A percentile compares a stretch with the other conserved stretches of the same genome.
These are phyloP conservation scores for Auricularia sp. DNA, from an alignment of 768 basidiomycete genomes.

Conservation along the genomic window DNA sequence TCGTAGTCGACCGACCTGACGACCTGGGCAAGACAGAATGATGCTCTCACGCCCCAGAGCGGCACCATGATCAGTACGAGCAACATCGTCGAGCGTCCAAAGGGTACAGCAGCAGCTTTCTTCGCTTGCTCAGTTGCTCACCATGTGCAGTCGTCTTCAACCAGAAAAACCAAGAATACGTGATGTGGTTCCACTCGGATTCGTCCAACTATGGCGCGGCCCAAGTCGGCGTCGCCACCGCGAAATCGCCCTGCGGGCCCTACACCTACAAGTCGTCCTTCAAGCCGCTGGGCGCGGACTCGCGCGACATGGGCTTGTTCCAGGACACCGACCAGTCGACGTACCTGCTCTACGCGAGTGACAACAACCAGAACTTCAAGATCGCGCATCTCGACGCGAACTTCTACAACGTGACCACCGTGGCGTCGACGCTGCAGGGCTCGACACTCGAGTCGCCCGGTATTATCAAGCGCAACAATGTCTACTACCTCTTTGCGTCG, in stretches of 20 bases:
- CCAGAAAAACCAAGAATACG: constrained; percentile 46
- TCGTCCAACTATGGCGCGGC: constrained; percentile 55
- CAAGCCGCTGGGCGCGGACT: constrained; percentile 48
- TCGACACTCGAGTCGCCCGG: constrained; percentile 54
- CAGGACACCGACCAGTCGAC: constrained; percentile 42
- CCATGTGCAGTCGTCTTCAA: no score
- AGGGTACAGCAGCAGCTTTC: constrained; percentile 13
- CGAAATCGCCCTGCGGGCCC: constrained; percentile 50
- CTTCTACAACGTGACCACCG: constrained; percentile 45
- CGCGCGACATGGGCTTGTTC: constrained; percentile 50
- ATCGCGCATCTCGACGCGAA: constrained; percentile 46
- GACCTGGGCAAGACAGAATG: constrained; percentile 48
- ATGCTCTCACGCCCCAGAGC: constrained; percentile 44
- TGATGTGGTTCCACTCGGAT: constrained; percentile 67
- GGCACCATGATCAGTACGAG: constrained; percentile 47
- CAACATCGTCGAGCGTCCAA: constrained; percentile 54
- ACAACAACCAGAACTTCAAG: constrained; percentile 64
- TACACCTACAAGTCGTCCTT: constrained; percentile 47
- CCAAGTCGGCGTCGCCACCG: constrained; percentile 50
- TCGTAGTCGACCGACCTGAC: constrained; percentile 39
- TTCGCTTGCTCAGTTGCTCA: no score
- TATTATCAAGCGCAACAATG: constrained; percentile 48
- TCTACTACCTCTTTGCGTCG: constrained; percentile 50
- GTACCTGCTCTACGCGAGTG: constrained; percentile 55
- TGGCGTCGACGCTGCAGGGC: constrained; percentile 27